Percentiles rank a stretch among this genome's conserved stretches.
These are phyloP conservation scores for Mixia osmundae DNA, from an alignment of 1,284 basidiomycete species.

Conservation along the genomic window DNA sequence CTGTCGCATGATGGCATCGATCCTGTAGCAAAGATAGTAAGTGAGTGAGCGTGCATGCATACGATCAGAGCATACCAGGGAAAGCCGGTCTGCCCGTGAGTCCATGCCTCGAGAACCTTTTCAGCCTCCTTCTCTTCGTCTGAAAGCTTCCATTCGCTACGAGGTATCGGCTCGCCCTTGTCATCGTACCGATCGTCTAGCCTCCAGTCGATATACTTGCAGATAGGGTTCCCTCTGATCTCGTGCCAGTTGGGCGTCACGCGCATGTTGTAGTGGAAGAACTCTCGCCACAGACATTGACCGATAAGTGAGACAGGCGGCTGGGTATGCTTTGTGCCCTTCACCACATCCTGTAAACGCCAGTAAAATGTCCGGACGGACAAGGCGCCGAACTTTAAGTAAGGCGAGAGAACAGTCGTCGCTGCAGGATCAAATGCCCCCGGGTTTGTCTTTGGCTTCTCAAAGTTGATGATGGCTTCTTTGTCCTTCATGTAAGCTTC, in stretches of 20 bases:
- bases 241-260: constrained; percentile 24
- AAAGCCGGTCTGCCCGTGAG: constrained; percentile 28
- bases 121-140: constrained; percentile 24
- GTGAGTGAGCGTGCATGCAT: background rate
- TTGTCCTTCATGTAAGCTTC: constrained; percentile 24
- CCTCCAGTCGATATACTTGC: constrained; percentile 25
- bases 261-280: constrained; percentile 23
- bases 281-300: constrained; percentile 15
- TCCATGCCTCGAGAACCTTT: constrained; percentile 24
- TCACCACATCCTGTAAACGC: constrained; percentile 22
- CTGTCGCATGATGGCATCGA: constrained; percentile 30
- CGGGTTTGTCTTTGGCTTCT: constrained; percentile 29
- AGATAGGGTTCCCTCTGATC: constrained; percentile 25
- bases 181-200: constrained; percentile 26
- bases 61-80: constrained; percentile 31
- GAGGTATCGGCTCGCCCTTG: constrained; percentile 13
- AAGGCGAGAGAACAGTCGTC: constrained; percentile 26
- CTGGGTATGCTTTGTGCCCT: constrained; percentile 14
- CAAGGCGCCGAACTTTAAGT: constrained; percentile 31
- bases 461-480: constrained; percentile 26
- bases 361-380: constrained; percentile 26
- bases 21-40: constrained; percentile 10
- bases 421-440: constrained; percentile 24
- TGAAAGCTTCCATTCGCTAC: constrained; percentile 17
- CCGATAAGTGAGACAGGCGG: constrained; percentile 15